A percentile compares a stretch with the other conserved stretches of the same genome.
Conservation (phyloP, 2,329 filamentous ascomycete species). For the Colletotrichum sp. region DNA sequence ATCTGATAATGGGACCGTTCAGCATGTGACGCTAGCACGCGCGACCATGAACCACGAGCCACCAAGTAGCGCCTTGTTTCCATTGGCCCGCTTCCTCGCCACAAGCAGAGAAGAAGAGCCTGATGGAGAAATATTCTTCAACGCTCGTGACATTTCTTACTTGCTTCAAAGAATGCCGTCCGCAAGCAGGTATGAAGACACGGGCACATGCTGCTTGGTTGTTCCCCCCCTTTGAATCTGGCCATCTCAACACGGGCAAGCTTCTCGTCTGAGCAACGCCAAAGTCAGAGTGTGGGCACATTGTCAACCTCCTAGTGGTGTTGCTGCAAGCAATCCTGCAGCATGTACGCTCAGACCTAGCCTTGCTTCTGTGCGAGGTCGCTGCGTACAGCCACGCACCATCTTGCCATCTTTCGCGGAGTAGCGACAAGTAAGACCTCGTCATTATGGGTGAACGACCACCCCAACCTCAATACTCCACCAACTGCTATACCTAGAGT, state of each 20-base stretch:
- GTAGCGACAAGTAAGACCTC: not conserved
- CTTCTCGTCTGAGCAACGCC: not conserved
- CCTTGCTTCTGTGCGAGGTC: slow-evolving; percentile 11
- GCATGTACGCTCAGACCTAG: slow-evolving; percentile 21
- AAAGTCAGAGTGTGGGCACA: not conserved
- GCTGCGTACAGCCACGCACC: slow-evolving; percentile 7
- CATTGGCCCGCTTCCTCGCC: not conserved
- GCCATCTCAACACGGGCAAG: not conserved
- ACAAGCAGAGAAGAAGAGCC: not conserved
- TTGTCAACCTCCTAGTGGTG: not conserved
- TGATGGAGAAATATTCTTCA: not conserved
- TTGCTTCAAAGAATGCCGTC: not conserved
- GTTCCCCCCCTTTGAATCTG: not conserved
- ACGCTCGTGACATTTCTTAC: not conserved
- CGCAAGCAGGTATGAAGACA: not conserved
- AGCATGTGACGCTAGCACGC: slow-evolving; percentile 5
- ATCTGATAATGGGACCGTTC: not conserved
- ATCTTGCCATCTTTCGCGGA: not conserved
- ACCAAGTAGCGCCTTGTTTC: not conserved
- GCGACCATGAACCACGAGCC: not conserved
- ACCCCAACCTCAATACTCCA: slow-evolving; percentile 2
- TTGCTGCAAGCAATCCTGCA: slow-evolving; percentile 22
- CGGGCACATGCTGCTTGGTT: not conserved
- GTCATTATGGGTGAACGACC: not conserved
- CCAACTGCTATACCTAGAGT: not conserved